A percentile compares a stretch with the other conserved stretches of the same genome.
phyloP scores from a whole-genome alignment of 208 protist genomes.

The Trypanosoma caninum region DNA sequence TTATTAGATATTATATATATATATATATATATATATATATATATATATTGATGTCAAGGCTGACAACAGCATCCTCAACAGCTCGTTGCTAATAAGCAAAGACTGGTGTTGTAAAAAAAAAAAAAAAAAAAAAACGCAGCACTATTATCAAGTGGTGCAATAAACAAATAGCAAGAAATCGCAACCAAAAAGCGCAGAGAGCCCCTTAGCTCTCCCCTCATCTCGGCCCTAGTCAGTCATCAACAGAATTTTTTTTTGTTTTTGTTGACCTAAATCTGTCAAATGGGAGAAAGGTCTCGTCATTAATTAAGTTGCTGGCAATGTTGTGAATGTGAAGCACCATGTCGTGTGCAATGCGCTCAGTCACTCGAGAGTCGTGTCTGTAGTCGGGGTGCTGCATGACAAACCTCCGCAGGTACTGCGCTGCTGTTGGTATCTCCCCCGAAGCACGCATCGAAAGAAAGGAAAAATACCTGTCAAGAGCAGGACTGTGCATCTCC shows the following conservation, averaged over 20 bases:
- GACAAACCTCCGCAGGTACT: conserved; percentile 94
- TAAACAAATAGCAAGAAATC: too few species aligned
- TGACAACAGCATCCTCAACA: too few species aligned
- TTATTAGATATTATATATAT: too few species aligned
- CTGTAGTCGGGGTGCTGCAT: conserved; percentile 92
- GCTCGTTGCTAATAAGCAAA: too few species aligned
- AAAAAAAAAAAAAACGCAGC: too few species aligned
- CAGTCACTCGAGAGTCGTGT: conserved; percentile 92
- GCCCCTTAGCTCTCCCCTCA: too few species aligned
- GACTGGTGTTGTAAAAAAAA: too few species aligned
- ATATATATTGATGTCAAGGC: too few species aligned
- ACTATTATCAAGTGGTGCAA: too few species aligned
- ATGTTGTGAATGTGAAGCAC: conserved; percentile 64
- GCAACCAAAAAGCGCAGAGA: too few species aligned
- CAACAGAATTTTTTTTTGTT: conserved; percentile 18
- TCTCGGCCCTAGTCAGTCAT: neutral
- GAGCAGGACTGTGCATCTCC: conserved; percentile 34
- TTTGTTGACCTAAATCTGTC: conserved; percentile 33
- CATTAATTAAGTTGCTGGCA: conserved; percentile 31
- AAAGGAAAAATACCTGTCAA: conserved; percentile 92
- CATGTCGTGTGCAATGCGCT: conserved; percentile 90
- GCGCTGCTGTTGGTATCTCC: conserved; percentile 91
- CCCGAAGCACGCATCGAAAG: conserved; percentile 92
- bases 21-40: too few species aligned
- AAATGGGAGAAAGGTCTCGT: conserved; percentile 64